Evolutionary conservation across 2,329 filamentous ascomycete species (phyloP).

Genomic region (Botryotinia globosa): DNA sequence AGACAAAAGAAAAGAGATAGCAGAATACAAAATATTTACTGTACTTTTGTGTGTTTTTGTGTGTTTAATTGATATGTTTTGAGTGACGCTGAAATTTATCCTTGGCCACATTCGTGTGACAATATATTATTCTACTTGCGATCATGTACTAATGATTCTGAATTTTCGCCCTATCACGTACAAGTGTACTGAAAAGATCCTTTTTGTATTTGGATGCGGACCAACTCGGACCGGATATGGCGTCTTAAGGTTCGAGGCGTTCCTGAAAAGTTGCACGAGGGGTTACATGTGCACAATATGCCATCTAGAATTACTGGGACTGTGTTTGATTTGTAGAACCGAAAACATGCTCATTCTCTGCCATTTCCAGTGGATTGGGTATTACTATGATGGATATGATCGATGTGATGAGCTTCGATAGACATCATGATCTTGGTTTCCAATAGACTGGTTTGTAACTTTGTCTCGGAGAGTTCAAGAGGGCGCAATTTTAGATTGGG

Average conservation of each 20-base stretch:
- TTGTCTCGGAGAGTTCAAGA: background rate
- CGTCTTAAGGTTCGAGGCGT: constrained; percentile 11
- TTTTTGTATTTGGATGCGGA: background rate
- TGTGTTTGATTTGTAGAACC: background rate
- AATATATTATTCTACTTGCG: background rate
- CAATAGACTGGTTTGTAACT: background rate
- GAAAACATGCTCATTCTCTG: constrained; percentile 2
- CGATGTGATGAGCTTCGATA: background rate
- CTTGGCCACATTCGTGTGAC: too few relatives aligned
- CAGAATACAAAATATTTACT: constrained; percentile 18
- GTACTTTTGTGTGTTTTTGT: background rate
- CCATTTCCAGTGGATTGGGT: background rate
- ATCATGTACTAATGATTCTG: background rate
- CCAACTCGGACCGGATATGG: background rate
- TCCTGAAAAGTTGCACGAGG: background rate
- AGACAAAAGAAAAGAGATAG: constrained; percentile 17
- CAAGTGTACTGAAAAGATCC: background rate
- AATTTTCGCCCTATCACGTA: background rate
- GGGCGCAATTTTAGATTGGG: background rate
- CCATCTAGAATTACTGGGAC: constrained; percentile 5
- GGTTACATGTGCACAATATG: constrained; percentile 10
- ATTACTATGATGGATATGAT: background rate
- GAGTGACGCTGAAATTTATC: background rate
- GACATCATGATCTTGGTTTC: background rate
- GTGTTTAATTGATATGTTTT: constrained; percentile 8